Base-by-base conservation (phyloP, 352 stramenopile genomes). In the Globisporangium echinulatum region DNA sequence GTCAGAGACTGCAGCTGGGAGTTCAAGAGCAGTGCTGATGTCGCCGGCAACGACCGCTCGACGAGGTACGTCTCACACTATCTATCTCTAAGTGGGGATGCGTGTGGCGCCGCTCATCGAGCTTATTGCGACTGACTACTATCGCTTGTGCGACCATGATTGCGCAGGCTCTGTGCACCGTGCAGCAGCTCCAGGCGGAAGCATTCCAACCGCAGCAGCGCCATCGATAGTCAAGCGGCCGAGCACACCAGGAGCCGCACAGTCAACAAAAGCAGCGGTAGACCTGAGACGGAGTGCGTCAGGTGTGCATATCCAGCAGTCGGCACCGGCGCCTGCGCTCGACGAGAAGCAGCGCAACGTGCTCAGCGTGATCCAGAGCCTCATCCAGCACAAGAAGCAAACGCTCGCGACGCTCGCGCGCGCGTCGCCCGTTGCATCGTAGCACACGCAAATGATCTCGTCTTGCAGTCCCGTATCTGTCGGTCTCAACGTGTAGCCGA, bases 351-450 rank as follows among this genome's bases (percentile, higher is more conserved):
- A 90, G 60, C 71, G 69, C 39, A 87, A 84, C 38, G 75, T 88
- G 57, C 70, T 88, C 49, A 83, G 61, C 54, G 78, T 87, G 39
- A 87, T 90, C 67, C 79, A 90, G 52, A 90, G 77, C 56, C 75
- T 90, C 58, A 90, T 90, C 50, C 72, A 88, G 50, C 81, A 88
- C 71, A 90, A 90, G 66, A 77, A 81, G 60, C 76, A 88, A 43
- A 87, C 76, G 0, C 61, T 90, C 39, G 73, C 74, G 54, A 81
- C 74, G 0, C 70, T 90, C 14, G 67, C 72, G 42, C 59, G 56
- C 5, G 51, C 72, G 7, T 64, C 69, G 8, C 52, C 60, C 5
- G 68, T 64, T 38, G 56, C 66, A 0, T 57, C 68, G 7, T 62
- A 65, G 47, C 14, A 37, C 17, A n/a, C 14, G 9, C 25, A 33